These are phyloP conservation scores for Novymonas esmeraldas DNA, from an alignment of 208 protist genomes.

Conservation along the genomic window DNA sequence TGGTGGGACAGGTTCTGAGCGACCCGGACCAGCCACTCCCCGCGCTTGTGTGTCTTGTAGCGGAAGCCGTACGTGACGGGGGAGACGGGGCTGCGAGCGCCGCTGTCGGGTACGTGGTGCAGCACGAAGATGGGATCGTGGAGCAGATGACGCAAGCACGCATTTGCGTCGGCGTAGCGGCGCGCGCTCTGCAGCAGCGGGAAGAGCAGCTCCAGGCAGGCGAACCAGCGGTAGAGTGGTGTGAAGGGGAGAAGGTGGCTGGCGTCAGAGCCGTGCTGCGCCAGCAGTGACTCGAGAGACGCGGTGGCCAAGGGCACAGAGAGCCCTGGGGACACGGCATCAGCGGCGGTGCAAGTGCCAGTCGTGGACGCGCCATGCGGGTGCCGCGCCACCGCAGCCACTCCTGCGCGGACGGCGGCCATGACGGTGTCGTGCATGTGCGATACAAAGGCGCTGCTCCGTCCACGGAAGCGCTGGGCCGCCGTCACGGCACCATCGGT, in stretches of 20 bases:
- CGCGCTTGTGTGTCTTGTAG: slow-evolving; percentile 64
- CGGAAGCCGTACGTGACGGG: slow-evolving; percentile 45
- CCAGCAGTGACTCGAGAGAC: slow-evolving; percentile 35
- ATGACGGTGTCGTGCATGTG: slow-evolving; percentile 28
- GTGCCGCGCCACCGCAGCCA: slow-evolving; percentile 28
- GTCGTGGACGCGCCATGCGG: slow-evolving; percentile 1
- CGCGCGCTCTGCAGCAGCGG: slow-evolving; percentile 53
- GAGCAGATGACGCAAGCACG: slow-evolving; percentile 57
- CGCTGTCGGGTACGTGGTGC: slow-evolving; percentile 16
- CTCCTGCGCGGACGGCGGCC: slow-evolving; percentile 20
- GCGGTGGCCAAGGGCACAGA: not conserved
- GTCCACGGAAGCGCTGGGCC: slow-evolving; percentile 29
- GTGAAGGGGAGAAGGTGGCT: slow-evolving; percentile 73
- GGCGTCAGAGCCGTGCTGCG: slow-evolving; percentile 43
- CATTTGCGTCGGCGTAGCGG: slow-evolving; percentile 65
- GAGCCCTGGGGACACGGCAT: not conserved
- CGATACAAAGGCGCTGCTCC: slow-evolving; percentile 25
- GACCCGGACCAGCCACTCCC: slow-evolving; percentile 67
- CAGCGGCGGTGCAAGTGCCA: not conserved
- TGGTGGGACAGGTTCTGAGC: slow-evolving; percentile 60
- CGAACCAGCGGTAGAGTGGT: slow-evolving; percentile 74
- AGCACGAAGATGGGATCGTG: slow-evolving; percentile 59
- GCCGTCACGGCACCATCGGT: slow-evolving; percentile 22
- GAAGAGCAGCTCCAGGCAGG: slow-evolving; percentile 67
- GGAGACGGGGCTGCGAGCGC: not conserved